Conservation (phyloP, 805 yeast species). For the Kuraishia cidri region DNA sequence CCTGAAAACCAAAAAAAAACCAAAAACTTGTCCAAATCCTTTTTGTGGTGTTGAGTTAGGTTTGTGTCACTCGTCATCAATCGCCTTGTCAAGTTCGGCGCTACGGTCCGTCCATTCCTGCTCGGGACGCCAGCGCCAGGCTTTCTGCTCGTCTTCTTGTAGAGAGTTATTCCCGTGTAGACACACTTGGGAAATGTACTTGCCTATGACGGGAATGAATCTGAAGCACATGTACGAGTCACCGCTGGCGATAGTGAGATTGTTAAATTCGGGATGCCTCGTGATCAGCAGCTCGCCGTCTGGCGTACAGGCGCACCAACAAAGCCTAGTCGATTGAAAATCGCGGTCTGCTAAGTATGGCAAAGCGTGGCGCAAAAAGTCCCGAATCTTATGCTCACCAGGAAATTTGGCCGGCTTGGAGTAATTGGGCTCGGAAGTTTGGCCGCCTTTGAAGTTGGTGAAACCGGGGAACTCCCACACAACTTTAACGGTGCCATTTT, state of each 20-base stretch:
- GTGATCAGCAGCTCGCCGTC: slow-evolving; percentile 7
- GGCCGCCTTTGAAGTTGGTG: slow-evolving; percentile 5
- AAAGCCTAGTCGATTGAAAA: slow-evolving; percentile 7
- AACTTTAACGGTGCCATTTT: slow-evolving; percentile 9
- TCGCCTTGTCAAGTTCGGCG: too few species aligned
- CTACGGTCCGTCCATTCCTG: too few species aligned
- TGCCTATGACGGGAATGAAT: slow-evolving; percentile 10
- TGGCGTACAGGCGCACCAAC: slow-evolving; percentile 10
- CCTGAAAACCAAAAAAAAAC: too few species aligned
- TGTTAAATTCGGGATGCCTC: slow-evolving; percentile 8
- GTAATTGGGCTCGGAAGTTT: slow-evolving; percentile 5
- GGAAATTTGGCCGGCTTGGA: neutral
- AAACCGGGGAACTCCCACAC: slow-evolving; percentile 16
- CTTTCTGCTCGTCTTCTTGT: slow-evolving; percentile 5
- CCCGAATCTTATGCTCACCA: neutral
- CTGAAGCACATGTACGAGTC: slow-evolving; percentile 9
- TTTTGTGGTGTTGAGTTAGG: too few species aligned
- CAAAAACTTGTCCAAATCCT: too few species aligned
- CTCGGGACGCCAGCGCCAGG: slow-evolving; percentile 2
- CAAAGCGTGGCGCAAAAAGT: slow-evolving; percentile 4
- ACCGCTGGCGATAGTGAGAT: slow-evolving; percentile 8
- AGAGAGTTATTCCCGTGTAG: slow-evolving; percentile 9
- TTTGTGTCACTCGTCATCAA: too few species aligned
- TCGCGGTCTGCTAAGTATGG: slow-evolving; percentile 11
- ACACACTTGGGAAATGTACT: slow-evolving; percentile 9